Conservation (phyloP, 306 rosid genomes). For the Sechiopsis laciniata region DNA sequence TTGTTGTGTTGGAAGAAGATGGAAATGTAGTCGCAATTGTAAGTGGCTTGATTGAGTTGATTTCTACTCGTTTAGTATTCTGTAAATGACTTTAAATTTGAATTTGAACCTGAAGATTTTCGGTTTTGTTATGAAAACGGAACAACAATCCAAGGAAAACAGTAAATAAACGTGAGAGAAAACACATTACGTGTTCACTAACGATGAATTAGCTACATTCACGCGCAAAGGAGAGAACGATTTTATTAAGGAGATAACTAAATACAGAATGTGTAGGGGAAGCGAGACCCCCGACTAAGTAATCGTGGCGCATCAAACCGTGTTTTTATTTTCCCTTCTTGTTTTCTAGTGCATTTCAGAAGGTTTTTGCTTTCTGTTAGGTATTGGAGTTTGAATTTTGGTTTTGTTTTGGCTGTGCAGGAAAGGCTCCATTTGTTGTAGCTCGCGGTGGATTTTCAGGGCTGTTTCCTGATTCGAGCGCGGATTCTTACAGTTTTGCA, state of each 20-base stretch:
- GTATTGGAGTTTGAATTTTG: background rate
- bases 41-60: background rate
- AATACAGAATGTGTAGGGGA: no score
- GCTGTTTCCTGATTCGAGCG: constrained; percentile 69
- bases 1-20: background rate
- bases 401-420: constrained; percentile 37
- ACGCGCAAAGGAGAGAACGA: no score
- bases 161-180: no score
- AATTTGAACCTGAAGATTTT: background rate
- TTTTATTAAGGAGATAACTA: no score
- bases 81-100: background rate
- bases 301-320: no score
- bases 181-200: no score
- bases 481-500: constrained; percentile 37
- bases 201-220: no score
- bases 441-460: constrained; percentile 94
- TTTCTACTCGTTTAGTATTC: background rate
- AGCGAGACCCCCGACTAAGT: no score
- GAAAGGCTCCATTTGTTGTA: constrained; percentile 53
- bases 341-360: constrained; percentile 1
- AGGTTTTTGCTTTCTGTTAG: background rate
- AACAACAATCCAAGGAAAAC: no score
- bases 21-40: background rate
- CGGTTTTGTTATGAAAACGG: no score
- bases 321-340: no score